Evolutionary conservation across 371 early-diverging fungal species (phyloP).

Genomic region (Sporodiniella umbellata): DNA sequence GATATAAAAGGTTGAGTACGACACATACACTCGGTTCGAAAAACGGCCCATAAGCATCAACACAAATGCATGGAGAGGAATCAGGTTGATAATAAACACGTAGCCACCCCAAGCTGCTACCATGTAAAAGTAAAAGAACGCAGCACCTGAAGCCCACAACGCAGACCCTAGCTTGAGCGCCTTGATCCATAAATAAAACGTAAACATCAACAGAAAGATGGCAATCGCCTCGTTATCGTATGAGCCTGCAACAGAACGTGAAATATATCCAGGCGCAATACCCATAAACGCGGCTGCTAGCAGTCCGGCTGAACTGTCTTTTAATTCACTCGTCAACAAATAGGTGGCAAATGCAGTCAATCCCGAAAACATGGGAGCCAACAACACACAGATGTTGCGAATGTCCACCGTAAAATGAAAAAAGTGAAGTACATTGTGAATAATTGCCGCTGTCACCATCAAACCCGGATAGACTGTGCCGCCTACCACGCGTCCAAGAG

Average conservation of each 20-base stretch:
- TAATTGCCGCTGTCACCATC: slow-evolving; percentile 96
- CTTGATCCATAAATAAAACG: slow-evolving; percentile 96
- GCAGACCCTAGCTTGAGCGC: slow-evolving; percentile 92
- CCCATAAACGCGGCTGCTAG: slow-evolving; percentile 97
- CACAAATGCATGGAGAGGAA: slow-evolving; percentile 95
- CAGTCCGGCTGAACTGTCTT: slow-evolving; percentile 88
- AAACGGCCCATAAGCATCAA: slow-evolving; percentile 95
- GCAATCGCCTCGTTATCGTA: slow-evolving; percentile 99
- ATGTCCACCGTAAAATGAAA: slow-evolving; percentile 95
- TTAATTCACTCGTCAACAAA: slow-evolving; percentile 85
- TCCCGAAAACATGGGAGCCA: slow-evolving; percentile 95
- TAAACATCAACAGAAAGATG: slow-evolving; percentile 95
- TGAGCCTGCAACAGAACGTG: slow-evolving; percentile 98
- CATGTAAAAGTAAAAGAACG: slow-evolving; percentile 98
- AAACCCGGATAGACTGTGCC: slow-evolving; percentile 98
- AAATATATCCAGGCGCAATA: slow-evolving; percentile 98
- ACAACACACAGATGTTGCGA: slow-evolving; percentile 95
- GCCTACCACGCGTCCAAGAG: slow-evolving; percentile 97
- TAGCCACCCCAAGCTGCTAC: slow-evolving; percentile 99
- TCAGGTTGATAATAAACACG: slow-evolving; percentile 97
- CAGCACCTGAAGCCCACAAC: slow-evolving; percentile 81
- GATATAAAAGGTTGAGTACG: slow-evolving; percentile 96
- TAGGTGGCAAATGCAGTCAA: slow-evolving; percentile 94
- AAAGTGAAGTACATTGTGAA: slow-evolving; percentile 88
- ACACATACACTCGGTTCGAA: slow-evolving; percentile 89